These are phyloP conservation scores for Ilyonectria destructans DNA, from an alignment of 2,329 filamentous ascomycete genomes.

Conservation along the genomic window DNA sequence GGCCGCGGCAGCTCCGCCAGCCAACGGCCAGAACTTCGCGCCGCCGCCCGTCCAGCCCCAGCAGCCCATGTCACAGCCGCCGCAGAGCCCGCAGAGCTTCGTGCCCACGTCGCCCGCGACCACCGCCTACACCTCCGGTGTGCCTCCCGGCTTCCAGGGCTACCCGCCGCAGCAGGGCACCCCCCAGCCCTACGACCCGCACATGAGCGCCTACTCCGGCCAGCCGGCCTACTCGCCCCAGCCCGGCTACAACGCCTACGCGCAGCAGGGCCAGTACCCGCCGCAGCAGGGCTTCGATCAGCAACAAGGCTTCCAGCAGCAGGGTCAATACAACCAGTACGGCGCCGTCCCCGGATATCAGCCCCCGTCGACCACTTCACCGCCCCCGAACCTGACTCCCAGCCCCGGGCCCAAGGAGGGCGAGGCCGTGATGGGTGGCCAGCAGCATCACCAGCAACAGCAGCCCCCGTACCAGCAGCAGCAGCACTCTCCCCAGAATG, in stretches of 20 bases:
- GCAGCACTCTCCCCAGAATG: conserved; percentile 26
- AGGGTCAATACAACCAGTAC: conserved; percentile 45
- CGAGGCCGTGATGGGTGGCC: conserved; percentile 17
- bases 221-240: conserved; percentile 42
- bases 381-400: conserved; percentile 51
- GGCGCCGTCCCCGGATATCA: conserved; percentile 40
- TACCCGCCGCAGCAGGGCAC: conserved; percentile 39
- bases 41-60: conserved; percentile 28
- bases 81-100: conserved; percentile 44
- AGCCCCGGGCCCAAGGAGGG: conserved; percentile 49
- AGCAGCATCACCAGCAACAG: conserved; percentile 27
- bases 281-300: conserved; percentile 40
- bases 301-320: conserved; percentile 45
- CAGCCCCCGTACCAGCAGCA: conserved; percentile 21
- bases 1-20: conserved; percentile 30
- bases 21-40: conserved; percentile 1
- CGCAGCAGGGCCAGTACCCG: conserved; percentile 33
- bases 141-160: conserved; percentile 45
- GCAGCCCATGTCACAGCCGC: conserved; percentile 41
- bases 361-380: conserved; percentile 42
- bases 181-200: conserved; percentile 48
- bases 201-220: conserved; percentile 41
- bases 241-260: conserved; percentile 42
- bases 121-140: conserved; percentile 49
- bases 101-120: conserved; percentile 44